Evolutionary conservation across 345 rosid species (phyloP), one percentile per base, ranked within the genome.

Genomic region (Stellera chamaejasme): DNA sequence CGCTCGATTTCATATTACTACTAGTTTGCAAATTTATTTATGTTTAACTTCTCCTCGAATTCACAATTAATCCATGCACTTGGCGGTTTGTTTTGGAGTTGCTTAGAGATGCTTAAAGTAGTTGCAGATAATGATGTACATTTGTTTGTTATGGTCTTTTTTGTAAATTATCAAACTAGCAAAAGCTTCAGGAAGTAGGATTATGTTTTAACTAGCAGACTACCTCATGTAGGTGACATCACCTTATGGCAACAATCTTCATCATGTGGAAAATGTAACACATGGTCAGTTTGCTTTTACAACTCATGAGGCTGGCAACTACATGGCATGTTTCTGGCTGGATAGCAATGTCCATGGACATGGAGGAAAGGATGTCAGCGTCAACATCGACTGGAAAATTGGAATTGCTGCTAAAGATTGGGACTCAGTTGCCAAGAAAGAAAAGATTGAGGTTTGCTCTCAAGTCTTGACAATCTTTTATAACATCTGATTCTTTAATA

Each of bases 211-310:
- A 32, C 3, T 32, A 32, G 5, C 39, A 32, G 5, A 32, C 7
- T 32, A 7, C 39, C 3, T 32, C 39, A 32, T 32, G 32, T 50
- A 90, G 95, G 90, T 90, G 51, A 77, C 97, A 46, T 79, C 97
- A 19, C 93, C 97, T 13, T 77, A 75, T 65, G 93, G 90, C 43
- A 79, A 42, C 69, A 56, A 56, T 58, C 78, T 82, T 68, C 88
- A 90, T 68, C 81, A 66, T 10, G 56, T 13, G 50, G 90, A 82
- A 49, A 81, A 82, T 43, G 73, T 75, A 55, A 79, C 86, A 2
- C 72, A 79, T 52, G 95, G 93, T 67, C 97, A 82, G 61, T 90
- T 90, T 75, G 95, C 95, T 27, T 90, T 87, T 67, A 90, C 93
- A 5, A 79, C 83, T 13, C 75, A 77, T 26, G 93, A 90, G 75